Percentiles rank a stretch among this genome's conserved stretches.
Conservation (phyloP, 2,329 filamentous ascomycete species). For the Aspergillus melleus region DNA sequence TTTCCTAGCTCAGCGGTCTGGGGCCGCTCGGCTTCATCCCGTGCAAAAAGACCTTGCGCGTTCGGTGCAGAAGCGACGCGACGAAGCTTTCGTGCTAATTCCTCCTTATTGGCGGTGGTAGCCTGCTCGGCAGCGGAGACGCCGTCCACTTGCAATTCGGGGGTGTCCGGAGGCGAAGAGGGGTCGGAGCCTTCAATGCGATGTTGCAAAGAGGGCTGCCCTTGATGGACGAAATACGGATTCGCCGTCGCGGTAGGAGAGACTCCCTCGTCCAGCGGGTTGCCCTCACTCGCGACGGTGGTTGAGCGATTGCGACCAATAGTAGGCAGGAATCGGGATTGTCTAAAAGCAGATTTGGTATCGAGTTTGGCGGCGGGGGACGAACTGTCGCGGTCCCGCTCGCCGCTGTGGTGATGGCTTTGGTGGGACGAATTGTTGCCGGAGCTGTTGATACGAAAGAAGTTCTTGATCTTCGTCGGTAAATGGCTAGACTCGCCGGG, state of each 20-base stretch:
- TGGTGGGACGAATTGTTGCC: slow-evolving; percentile 47
- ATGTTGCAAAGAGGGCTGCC: slow-evolving; percentile 87
- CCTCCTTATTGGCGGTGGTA: slow-evolving; percentile 82
- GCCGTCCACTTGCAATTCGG: slow-evolving; percentile 71
- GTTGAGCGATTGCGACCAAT: slow-evolving; percentile 85
- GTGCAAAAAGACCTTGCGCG: slow-evolving; percentile 84
- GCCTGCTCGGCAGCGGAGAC: slow-evolving; percentile 66
- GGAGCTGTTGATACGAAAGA: slow-evolving; percentile 65
- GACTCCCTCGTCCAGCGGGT: slow-evolving; percentile 81
- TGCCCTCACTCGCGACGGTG: slow-evolving; percentile 90
- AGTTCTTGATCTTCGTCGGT: slow-evolving; percentile 67
- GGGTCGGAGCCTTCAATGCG: slow-evolving; percentile 93
- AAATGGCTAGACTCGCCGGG: slow-evolving; percentile 50
- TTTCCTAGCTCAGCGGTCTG: slow-evolving; percentile 85
- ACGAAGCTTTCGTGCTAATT: slow-evolving; percentile 86
- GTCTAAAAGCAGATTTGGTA: slow-evolving; percentile 69
- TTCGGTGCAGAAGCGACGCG: slow-evolving; percentile 96
- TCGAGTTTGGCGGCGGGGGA: slow-evolving; percentile 56
- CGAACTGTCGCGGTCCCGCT: slow-evolving; percentile 38
- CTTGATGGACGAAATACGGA: slow-evolving; percentile 96
- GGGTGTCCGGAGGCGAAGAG: slow-evolving; percentile 88
- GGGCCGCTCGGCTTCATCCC: slow-evolving; percentile 65
- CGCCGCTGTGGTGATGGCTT: slow-evolving; percentile 23
- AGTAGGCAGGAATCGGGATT: slow-evolving; percentile 84
- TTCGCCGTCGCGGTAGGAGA: slow-evolving; percentile 94